phyloP scores from a whole-genome alignment of 805 yeast genomes.

The Candida sithepensis region DNA sequence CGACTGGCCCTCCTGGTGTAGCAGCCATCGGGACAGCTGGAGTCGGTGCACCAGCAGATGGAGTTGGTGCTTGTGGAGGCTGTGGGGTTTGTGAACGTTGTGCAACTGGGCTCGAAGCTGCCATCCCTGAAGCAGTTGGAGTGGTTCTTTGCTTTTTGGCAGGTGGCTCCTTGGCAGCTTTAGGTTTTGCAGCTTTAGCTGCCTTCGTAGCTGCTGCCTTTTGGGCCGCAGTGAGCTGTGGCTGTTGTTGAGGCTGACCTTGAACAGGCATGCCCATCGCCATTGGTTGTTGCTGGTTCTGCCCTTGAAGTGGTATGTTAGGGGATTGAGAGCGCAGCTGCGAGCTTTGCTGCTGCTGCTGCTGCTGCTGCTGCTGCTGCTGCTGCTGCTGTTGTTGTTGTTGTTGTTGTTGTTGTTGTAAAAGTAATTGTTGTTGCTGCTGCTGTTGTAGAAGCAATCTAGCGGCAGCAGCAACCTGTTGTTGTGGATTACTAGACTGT shows the following conservation, averaged over 20 bases:
- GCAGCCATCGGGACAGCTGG: constrained; percentile 20
- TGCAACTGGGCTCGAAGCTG: constrained; percentile 5
- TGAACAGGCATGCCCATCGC: constrained; percentile 5
- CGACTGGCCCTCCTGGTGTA: constrained; percentile 13
- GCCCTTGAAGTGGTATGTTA: constrained; percentile 6
- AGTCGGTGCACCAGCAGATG: constrained; percentile 3
- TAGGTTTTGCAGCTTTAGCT: constrained; percentile 6
- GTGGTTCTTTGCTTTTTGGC: constrained; percentile 14
- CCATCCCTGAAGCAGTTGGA: neutral
- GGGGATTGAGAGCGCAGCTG: constrained; percentile 13
- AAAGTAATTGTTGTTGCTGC: constrained; percentile 7
- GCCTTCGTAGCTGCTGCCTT: constrained; percentile 1
- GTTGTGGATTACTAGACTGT: constrained; percentile 4
- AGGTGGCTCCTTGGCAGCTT: constrained; percentile 9
- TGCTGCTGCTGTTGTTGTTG: constrained; percentile 9
- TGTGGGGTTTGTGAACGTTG: constrained; percentile 6
- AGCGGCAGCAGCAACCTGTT: constrained; percentile 6
- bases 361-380: constrained; percentile 8
- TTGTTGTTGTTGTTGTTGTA: constrained; percentile 11
- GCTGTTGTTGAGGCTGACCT: constrained; percentile 4
- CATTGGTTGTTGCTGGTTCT: constrained; percentile 3
- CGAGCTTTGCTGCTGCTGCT: constrained; percentile 12
- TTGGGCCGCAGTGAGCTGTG: constrained; percentile 4
- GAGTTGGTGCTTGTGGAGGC: constrained; percentile 5
- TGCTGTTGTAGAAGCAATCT: constrained; percentile 6